Conservation (phyloP, 352 stramenopile species). For the Pythium dissimile region DNA sequence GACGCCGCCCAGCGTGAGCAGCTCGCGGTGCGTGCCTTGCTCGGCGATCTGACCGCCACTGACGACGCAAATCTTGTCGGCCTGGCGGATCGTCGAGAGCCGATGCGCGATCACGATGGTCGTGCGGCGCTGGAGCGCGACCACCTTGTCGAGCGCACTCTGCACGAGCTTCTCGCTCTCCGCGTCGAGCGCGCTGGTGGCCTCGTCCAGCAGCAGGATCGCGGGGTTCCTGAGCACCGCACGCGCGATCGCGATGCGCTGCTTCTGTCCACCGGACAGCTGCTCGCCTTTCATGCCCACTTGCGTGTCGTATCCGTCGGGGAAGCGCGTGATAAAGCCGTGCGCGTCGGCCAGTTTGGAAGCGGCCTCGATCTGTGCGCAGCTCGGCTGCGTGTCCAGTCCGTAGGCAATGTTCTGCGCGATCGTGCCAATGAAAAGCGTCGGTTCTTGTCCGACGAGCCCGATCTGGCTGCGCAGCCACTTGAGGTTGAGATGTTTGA, state of each 20-base stretch:
- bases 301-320: background rate
- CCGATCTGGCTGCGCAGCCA: conserved; percentile 40
- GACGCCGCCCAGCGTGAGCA: conserved; percentile 40
- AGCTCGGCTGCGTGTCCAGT: background rate
- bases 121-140: conserved; percentile 38
- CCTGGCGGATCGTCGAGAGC: conserved; percentile 37
- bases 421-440: conserved; percentile 1
- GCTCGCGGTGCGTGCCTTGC: conserved; percentile 25
- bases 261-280: conserved; percentile 40
- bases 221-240: conserved; percentile 81
- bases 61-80: conserved; percentile 41
- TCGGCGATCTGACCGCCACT: conserved; percentile 29
- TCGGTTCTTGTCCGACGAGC: background rate
- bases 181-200: conserved; percentile 13
- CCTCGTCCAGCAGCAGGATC: conserved; percentile 46
- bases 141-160: conserved; percentile 1
- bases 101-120: conserved; percentile 48
- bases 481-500: conserved; percentile 34
- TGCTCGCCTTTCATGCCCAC: conserved; percentile 5
- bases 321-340: conserved; percentile 3
- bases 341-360: conserved; percentile 1
- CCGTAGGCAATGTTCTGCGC: conserved; percentile 3
- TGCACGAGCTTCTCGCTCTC: background rate
- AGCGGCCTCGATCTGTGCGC: background rate
- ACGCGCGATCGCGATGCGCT: conserved; percentile 89